These are phyloP conservation scores for Gossypium thurberi DNA, from an alignment of 345 rosid genomes.

Conservation along the genomic window DNA sequence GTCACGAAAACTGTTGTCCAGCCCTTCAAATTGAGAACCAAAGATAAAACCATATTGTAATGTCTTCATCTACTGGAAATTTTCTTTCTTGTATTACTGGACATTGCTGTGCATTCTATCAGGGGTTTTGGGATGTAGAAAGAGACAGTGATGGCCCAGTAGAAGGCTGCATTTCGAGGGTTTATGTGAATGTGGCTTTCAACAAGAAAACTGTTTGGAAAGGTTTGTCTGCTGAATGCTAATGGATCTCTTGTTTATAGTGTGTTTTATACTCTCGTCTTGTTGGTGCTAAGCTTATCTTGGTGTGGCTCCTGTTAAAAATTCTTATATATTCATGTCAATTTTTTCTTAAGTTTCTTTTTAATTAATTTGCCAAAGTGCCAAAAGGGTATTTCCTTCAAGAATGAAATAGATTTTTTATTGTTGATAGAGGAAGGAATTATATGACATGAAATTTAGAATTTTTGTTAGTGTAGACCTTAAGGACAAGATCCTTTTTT, in stretches of 20 bases:
- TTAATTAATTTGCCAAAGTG: neutral
- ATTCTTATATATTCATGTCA: neutral
- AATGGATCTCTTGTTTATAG: neutral
- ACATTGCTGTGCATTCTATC: neutral
- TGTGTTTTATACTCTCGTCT: neutral
- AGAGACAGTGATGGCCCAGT: conserved; percentile 43
- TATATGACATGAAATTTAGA: neutral
- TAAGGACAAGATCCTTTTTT: neutral
- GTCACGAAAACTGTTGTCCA: neutral
- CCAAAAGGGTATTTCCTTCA: neutral
- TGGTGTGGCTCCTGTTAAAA: neutral
- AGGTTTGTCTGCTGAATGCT: conserved; percentile 41
- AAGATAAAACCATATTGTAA: neutral
- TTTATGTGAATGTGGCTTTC: conserved; percentile 76
- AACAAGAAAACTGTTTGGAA: conserved; percentile 81
- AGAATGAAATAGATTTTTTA: neutral
- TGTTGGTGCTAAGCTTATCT: neutral
- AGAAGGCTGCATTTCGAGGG: conserved; percentile 59
- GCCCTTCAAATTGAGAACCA: neutral
- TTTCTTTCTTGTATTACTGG: too few species aligned
- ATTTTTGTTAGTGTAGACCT: neutral
- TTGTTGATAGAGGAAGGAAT: neutral
- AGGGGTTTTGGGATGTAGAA: conserved; percentile 83
- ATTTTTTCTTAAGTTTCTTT: too few species aligned
- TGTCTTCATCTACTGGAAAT: neutral